Evolutionary conservation across 495 filamentous ascomycete genomes (phyloP).

Genomic region (Hyaloscypha variabilis): DNA sequence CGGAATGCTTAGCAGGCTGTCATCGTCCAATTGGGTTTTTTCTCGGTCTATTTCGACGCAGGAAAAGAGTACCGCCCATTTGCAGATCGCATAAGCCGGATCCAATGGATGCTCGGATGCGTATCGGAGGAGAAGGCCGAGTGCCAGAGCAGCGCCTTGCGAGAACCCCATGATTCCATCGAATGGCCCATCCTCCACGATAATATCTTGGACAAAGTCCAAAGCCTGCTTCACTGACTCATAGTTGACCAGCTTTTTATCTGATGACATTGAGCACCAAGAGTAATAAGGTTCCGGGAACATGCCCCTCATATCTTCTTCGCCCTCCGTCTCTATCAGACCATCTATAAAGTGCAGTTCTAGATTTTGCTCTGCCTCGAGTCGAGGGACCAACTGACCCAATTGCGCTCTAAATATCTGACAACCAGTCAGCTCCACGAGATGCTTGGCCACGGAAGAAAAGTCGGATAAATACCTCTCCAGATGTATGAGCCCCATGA

Average conservation of each 20-base stretch:
- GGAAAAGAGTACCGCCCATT: conserved; percentile 7
- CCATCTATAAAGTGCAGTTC: conserved; percentile 10
- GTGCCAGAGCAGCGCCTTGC: conserved; percentile 39
- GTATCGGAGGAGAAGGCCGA: conserved; percentile 14
- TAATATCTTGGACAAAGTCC: conserved; percentile 21
- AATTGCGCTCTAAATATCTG: conserved; percentile 6
- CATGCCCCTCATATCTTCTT: conserved; percentile 6
- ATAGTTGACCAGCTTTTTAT: conserved; percentile 1
- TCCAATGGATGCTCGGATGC: background rate
- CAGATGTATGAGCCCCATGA: conserved; percentile 7
- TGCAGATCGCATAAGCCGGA: conserved; percentile 3
- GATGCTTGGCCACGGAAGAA: background rate
- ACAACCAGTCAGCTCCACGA: background rate
- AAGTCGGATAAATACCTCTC: background rate
- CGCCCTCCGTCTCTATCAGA: conserved; percentile 6
- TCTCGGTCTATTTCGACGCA: conserved; percentile 5
- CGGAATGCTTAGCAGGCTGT: background rate
- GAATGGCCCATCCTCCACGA: conserved; percentile 38
- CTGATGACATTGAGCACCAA: conserved; percentile 9
- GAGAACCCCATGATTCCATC: conserved; percentile 43
- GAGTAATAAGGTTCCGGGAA: conserved; percentile 2
- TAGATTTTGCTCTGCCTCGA: conserved; percentile 8
- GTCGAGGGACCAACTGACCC: conserved; percentile 6
- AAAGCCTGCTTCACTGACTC: conserved; percentile 8
- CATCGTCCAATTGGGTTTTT: background rate